Percentiles rank a stretch among this genome's conserved stretches.
phyloP scores from a whole-genome alignment of 2,329 filamentous ascomycete genomes.

The Phyllosticta citriasiana region DNA sequence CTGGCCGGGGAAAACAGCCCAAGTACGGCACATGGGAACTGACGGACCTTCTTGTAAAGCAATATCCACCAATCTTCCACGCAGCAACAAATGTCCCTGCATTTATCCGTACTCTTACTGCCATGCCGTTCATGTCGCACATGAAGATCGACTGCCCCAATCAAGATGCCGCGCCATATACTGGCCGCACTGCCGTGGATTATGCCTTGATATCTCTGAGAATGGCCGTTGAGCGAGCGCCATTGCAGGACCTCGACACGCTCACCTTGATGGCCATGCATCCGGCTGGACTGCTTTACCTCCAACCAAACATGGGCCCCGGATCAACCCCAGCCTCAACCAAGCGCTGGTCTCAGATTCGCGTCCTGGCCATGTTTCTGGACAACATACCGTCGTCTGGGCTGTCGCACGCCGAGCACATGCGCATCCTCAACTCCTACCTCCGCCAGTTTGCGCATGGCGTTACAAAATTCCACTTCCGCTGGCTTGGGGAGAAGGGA shows the following conservation, averaged over 20 bases:
- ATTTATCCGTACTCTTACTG: conserved; percentile 65
- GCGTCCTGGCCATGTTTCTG: conserved; percentile 61
- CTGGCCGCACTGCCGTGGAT: conserved; percentile 68
- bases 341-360: conserved; percentile 69
- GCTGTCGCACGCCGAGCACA: conserved; percentile 48
- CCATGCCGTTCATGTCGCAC: conserved; percentile 60
- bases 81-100: conserved; percentile 78
- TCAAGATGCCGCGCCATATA: conserved; percentile 52
- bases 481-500: conserved; percentile 64
- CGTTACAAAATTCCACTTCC: conserved; percentile 63
- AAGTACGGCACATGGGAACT: conserved; percentile 75
- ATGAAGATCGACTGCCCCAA: conserved; percentile 68
- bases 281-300: conserved; percentile 63
- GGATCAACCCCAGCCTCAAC: conserved; percentile 63
- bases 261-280: conserved; percentile 67
- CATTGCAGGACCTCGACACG: conserved; percentile 54
- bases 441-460: conserved; percentile 57
- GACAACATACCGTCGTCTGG: conserved; percentile 56
- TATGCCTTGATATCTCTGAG: conserved; percentile 81
- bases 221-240: conserved; percentile 68
- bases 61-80: conserved; percentile 84
- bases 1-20: conserved; percentile 50
- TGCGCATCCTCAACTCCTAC: conserved; percentile 64
- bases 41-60: conserved; percentile 70
- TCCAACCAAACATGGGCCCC: conserved; percentile 64